Evolutionary conservation across 225 moss, liverwort and hornwort species (phyloP).

Genomic region (Neckera pumila): DNA sequence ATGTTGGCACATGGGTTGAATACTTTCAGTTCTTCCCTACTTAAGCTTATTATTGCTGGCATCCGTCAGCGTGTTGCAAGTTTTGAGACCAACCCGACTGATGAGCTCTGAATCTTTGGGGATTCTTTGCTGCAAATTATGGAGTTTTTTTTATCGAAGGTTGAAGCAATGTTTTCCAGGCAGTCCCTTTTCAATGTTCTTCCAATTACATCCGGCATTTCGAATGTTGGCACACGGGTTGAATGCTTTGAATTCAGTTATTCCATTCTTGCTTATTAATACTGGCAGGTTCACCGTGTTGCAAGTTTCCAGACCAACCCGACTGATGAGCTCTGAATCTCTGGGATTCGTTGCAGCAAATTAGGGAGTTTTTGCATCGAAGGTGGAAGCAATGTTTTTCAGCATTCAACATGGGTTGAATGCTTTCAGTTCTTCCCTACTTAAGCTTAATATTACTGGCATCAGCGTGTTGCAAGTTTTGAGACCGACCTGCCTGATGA

Average conservation of each 20-base stretch:
- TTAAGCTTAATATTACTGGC: no score
- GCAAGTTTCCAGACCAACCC: background rate
- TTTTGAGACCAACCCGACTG: background rate
- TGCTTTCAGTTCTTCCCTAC: background rate
- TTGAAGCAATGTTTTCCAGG: background rate
- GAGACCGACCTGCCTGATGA: background rate
- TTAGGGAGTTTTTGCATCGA: no score
- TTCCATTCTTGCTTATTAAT: no score
- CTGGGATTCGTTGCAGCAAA: no score
- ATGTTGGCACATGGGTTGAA: background rate
- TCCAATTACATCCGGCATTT: no score
- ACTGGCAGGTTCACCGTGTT: background rate
- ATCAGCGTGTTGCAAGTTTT: background rate
- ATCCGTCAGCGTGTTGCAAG: background rate
- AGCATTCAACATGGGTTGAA: background rate
- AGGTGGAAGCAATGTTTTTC: background rate
- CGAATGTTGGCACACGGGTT: no score
- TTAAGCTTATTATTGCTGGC: no score
- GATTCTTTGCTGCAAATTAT: no score
- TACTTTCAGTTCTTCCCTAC: background rate
- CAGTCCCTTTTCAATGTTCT: no score
- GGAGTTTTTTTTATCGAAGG: background rate
- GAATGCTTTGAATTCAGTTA: no score
- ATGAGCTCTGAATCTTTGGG: background rate
- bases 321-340: background rate